Conservation (phyloP, 139 green algal species). For the Zygnema cylindricum region DNA sequence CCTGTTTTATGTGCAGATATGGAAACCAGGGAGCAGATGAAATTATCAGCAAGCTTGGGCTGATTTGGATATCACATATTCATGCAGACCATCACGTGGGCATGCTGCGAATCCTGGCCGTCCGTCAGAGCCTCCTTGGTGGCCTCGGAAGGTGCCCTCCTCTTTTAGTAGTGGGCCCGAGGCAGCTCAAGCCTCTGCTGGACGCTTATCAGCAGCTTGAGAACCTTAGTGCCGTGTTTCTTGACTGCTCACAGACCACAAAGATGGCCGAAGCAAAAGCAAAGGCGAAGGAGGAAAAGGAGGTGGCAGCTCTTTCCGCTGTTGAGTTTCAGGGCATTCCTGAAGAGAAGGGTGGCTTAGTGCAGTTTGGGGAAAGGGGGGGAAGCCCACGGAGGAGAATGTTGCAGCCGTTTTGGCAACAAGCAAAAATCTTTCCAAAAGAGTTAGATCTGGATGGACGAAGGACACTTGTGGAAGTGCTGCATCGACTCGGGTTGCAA, state of each 20-base stretch:
- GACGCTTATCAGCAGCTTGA: slow-evolving; percentile 71
- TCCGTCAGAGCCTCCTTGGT: slow-evolving; percentile 64
- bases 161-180: slow-evolving; percentile 85
- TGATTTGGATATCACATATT: slow-evolving; percentile 94
- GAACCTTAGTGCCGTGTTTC: slow-evolving; percentile 71
- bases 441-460: slow-evolving; percentile 35
- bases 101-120: slow-evolving; percentile 72
- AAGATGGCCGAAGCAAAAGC: slow-evolving; percentile 10
- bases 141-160: neutral
- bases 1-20: slow-evolving; percentile 65
- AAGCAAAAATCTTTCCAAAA: neutral
- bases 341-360: neutral
- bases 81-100: slow-evolving; percentile 97
- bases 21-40: slow-evolving; percentile 63
- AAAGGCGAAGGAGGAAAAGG: neutral
- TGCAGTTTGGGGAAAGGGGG: neutral
- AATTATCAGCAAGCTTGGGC: slow-evolving; percentile 55
- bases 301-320: neutral
- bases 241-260: slow-evolving; percentile 68
- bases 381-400: neutral
- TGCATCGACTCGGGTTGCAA: slow-evolving; percentile 67
- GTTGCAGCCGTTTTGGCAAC: slow-evolving; percentile 42
- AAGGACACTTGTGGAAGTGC: neutral
- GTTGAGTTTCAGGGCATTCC: neutral
- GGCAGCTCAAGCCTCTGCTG: slow-evolving; percentile 76